Evolutionary conservation across 805 yeast species (phyloP).

Genomic region (Saccharomycopsis sp.): DNA sequence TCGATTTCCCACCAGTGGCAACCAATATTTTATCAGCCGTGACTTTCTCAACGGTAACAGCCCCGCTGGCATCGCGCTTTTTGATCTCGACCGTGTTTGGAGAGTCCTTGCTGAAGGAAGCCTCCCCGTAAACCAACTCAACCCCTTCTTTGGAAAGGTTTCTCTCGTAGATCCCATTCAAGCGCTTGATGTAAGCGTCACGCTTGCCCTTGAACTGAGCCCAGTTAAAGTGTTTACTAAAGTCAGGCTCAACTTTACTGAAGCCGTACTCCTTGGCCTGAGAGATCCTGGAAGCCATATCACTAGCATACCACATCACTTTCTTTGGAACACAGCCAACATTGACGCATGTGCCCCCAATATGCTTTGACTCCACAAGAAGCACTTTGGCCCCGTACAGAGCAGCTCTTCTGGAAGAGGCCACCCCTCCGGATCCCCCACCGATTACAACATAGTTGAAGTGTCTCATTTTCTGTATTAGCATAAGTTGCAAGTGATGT

Average conservation of each 20-base stretch:
- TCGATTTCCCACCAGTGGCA: slow-evolving; percentile 90
- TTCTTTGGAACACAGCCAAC: slow-evolving; percentile 99
- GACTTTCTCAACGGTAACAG: slow-evolving; percentile 38
- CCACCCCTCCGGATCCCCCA: slow-evolving; percentile 99
- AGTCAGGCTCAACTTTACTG: slow-evolving; percentile 36
- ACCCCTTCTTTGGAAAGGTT: slow-evolving; percentile 86
- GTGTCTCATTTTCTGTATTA: slow-evolving; percentile 40
- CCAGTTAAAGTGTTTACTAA: slow-evolving; percentile 71
- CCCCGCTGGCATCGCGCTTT: no score
- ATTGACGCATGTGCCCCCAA: slow-evolving; percentile 98
- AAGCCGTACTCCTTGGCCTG: slow-evolving; percentile 84
- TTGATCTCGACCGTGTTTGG: slow-evolving; percentile 70
- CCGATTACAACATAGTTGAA: slow-evolving; percentile 94
- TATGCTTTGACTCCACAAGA: slow-evolving; percentile 65
- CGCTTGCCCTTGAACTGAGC: slow-evolving; percentile 69
- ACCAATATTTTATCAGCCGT: slow-evolving; percentile 78
- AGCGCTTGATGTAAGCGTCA: slow-evolving; percentile 80
- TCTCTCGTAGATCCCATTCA: slow-evolving; percentile 89
- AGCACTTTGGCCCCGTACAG: slow-evolving; percentile 83
- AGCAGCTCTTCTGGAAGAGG: slow-evolving; percentile 97
- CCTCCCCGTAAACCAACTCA: slow-evolving; percentile 79
- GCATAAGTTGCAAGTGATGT: no score
- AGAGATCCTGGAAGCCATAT: slow-evolving; percentile 64
- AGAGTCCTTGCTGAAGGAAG: slow-evolving; percentile 58
- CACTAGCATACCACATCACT: slow-evolving; percentile 97